Evolutionary conservation across 257 asterid species (phyloP), one percentile per base, ranked within the genome.

Genomic region (Thymus mandschuricus): DNA sequence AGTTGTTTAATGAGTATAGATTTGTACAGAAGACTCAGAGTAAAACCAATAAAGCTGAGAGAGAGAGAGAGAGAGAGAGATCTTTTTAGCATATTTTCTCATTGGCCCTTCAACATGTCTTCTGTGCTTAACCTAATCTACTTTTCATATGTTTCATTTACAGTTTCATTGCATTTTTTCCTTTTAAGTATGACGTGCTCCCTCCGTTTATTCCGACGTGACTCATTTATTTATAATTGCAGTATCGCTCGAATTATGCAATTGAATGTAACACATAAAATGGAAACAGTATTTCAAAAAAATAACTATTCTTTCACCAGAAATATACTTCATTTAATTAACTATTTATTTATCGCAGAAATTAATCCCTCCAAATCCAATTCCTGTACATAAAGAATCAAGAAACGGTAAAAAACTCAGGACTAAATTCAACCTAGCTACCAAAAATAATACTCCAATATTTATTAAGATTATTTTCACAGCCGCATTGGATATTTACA

Each of bases 11-110:
- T 52, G 58, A 66, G 60, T 68, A 54, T 78, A 81, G 77, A 75
- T 66, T 74, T 75, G 69, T 69, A 69, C 83, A 82, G 78, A 68
- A 27, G 31, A 78, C 85, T 81, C 69, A 40, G 69, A 75, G 74
- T 78, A 51, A 71, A 61, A 69, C 60, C 76, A 63, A 68, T 44
- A 78, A 75, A 72, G 79, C 81, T 72, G n/a, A n/a, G n/a, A n/a
- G n/a, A 4, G 60, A 27, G 40, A 40, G 30, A 43, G 21, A 21
- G 21, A 21, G 21, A 21, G 21, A 21, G 21, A 21, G 27, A 38
- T 41, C 54, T 43, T 56, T 57, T 13, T 30, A 28, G 2, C 28
- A 41, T 45, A 45, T 33, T 45, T 66, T 74, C 49, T 74, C 5
- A 30, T 52, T 59, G 70, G 76, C 68, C 48, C 60, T 51, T 59